These are phyloP conservation scores for Saururus chinensis DNA, from an alignment of 164 flowering plant species.

Conservation along the genomic window DNA sequence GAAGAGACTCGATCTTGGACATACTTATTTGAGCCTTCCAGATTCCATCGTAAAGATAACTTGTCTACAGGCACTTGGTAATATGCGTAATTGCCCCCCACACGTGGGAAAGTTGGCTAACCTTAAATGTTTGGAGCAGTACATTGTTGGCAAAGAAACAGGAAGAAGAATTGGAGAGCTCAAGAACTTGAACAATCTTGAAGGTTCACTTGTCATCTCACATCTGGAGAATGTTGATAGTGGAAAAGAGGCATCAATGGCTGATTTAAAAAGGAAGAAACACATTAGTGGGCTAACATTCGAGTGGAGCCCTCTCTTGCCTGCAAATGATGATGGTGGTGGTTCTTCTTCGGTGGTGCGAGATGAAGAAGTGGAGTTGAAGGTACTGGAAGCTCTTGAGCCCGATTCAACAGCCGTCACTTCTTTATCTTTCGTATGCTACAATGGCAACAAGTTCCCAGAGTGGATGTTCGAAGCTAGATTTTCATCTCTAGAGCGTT, in stretches of 20 bases:
- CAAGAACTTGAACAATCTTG: not conserved
- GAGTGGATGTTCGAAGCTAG: conserved; percentile 1
- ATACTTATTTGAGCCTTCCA: not conserved
- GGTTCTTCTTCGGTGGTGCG: not conserved
- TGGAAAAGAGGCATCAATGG: too few species aligned
- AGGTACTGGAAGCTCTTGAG: conserved; percentile 6
- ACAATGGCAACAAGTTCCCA: not conserved
- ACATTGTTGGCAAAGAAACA: conserved; percentile 4
- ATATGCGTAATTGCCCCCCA: not conserved
- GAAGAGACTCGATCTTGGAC: not conserved
- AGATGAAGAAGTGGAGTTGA: too few species aligned
- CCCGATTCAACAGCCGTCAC: conserved; percentile 1
- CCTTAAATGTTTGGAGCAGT: conserved; percentile 1
- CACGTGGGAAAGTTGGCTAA: conserved; percentile 3
- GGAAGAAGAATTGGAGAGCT: conserved; percentile 7
- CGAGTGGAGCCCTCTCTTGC: too few species aligned
- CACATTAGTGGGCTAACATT: too few species aligned
- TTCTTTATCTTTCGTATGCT: not conserved
- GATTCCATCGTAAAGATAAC: not conserved
- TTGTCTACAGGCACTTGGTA: not conserved
- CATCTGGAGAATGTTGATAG: not conserved
- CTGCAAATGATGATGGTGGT: conserved; percentile 1
- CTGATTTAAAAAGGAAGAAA: too few species aligned
- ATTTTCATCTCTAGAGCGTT: not conserved
- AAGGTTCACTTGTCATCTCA: conserved; percentile 5